Percentiles rank a stretch among this genome's conserved stretches.
Conservation (phyloP, 2,329 filamentous ascomycete genomes). For the Hymenoscyphus fructigenus region DNA sequence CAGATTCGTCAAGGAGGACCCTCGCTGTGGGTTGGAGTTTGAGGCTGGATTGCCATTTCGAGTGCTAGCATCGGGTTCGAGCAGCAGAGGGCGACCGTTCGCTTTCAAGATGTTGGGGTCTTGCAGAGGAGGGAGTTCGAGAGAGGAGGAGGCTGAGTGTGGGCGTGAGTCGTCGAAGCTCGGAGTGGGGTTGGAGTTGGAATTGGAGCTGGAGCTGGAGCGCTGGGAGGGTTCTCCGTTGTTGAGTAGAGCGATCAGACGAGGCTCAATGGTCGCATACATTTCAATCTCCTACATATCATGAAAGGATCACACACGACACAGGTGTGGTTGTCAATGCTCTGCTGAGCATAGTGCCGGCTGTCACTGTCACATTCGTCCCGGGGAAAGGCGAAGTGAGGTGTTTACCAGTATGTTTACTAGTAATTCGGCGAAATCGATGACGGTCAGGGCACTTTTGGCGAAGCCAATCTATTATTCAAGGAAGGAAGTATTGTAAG, state of each 20-base stretch:
- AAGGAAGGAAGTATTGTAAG: too few relatives aligned
- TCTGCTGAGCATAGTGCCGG: neutral
- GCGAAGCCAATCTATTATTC: too few relatives aligned
- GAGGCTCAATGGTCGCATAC: constrained; percentile 59
- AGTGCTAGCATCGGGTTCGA: constrained; percentile 49
- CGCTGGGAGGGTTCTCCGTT: constrained; percentile 42
- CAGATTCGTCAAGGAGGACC: constrained; percentile 15
- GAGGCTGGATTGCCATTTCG: constrained; percentile 26
- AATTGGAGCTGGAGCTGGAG: neutral
- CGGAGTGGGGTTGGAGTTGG: too few relatives aligned
- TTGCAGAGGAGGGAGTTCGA: constrained; percentile 56
- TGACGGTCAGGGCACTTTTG: too few relatives aligned
- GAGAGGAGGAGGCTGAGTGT: constrained; percentile 41
- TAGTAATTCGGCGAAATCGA: too few relatives aligned
- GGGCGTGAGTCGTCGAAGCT: too few relatives aligned
- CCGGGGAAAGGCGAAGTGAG: neutral
- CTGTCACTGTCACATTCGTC: neutral
- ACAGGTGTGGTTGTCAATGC: neutral
- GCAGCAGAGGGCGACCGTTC: constrained; percentile 45
- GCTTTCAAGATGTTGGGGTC: constrained; percentile 45
- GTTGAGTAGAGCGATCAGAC: constrained; percentile 64
- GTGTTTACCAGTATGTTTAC: too few relatives aligned
- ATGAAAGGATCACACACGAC: neutral
- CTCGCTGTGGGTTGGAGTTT: constrained; percentile 16
- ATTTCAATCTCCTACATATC: constrained; percentile 16